Evolutionary conservation across 495 filamentous ascomycete genomes (phyloP).

Genomic region (Talaromyces nanjingensis): DNA sequence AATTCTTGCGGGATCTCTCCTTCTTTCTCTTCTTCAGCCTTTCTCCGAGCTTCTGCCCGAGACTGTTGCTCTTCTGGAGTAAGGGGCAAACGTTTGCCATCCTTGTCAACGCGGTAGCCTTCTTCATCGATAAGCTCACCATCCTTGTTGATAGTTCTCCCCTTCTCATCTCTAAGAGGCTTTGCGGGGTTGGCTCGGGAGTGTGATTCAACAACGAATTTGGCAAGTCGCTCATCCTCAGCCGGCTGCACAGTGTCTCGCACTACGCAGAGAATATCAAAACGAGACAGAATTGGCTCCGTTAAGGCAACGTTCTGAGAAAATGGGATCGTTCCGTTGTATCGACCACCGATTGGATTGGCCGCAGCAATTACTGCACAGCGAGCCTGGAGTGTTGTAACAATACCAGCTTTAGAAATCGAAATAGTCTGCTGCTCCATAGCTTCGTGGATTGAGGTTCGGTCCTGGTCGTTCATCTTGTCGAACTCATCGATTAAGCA

Average conservation of each 20-base stretch:
- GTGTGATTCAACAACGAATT: slow-evolving; percentile 92
- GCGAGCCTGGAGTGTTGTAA: slow-evolving; percentile 94
- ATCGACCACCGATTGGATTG: slow-evolving; percentile 92
- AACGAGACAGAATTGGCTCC: slow-evolving; percentile 95
- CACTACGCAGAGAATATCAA: slow-evolving; percentile 96
- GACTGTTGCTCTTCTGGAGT: slow-evolving; percentile 28
- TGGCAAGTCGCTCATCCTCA: slow-evolving; percentile 92
- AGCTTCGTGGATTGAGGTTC: slow-evolving; percentile 97
- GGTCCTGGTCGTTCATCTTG: slow-evolving; percentile 99
- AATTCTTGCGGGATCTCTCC: slow-evolving; percentile 87
- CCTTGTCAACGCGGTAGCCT: slow-evolving; percentile 33
- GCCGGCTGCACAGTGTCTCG: slow-evolving; percentile 93
- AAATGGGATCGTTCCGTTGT: slow-evolving; percentile 95
- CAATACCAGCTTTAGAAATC: slow-evolving; percentile 98
- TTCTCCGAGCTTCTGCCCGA: slow-evolving; percentile 32
- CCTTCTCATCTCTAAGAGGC: slow-evolving; percentile 45
- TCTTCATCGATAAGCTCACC: slow-evolving; percentile 41
- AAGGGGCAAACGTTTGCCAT: slow-evolving; percentile 29
- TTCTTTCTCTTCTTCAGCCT: slow-evolving; percentile 53
- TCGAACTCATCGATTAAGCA: slow-evolving; percentile 99
- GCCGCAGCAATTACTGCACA: slow-evolving; percentile 96
- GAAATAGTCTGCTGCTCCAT: slow-evolving; percentile 99
- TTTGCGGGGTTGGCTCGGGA: slow-evolving; percentile 74
- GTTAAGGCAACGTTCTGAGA: slow-evolving; percentile 94
- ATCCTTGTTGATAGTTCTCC: slow-evolving; percentile 58